These are phyloP conservation scores for Phaffia australis DNA, from an alignment of 768 basidiomycete species.

Conservation along the genomic window DNA sequence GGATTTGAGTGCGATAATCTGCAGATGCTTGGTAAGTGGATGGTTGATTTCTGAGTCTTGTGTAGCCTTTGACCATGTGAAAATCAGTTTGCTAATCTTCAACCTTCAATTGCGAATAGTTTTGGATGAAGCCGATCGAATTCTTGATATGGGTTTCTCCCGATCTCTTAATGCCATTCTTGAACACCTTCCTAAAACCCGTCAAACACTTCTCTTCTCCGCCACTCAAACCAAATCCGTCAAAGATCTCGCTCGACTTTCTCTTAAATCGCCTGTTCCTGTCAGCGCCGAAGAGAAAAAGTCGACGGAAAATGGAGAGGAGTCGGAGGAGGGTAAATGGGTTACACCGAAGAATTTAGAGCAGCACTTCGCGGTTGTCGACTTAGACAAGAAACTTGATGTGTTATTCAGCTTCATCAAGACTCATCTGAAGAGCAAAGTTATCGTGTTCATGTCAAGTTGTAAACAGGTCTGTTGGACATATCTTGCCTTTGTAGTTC, in stretches of 20 bases:
- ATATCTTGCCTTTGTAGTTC: not conserved
- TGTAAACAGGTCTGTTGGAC: slow-evolving; percentile 63
- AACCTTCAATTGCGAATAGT: slow-evolving; percentile 43
- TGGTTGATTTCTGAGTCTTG: not conserved
- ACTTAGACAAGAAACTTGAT: slow-evolving; percentile 79
- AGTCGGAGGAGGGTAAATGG: too few species aligned
- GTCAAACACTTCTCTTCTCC: slow-evolving; percentile 92
- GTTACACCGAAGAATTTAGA: slow-evolving; percentile 64
- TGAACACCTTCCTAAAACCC: slow-evolving; percentile 63
- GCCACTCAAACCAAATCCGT: slow-evolving; percentile 91
- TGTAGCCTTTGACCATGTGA: not conserved
- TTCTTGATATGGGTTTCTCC: slow-evolving; percentile 92
- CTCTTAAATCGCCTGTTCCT: slow-evolving; percentile 66
- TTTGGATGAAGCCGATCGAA: slow-evolving; percentile 91
- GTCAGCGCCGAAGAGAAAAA: slow-evolving; percentile 47
- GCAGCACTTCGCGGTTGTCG: slow-evolving; percentile 75
- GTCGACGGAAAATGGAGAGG: slow-evolving; percentile 26
- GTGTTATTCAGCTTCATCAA: slow-evolving; percentile 90
- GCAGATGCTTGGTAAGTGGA: slow-evolving; percentile 67
- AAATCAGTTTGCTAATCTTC: not conserved
- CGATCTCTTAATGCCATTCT: slow-evolving; percentile 79
- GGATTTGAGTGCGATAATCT: slow-evolving; percentile 85
- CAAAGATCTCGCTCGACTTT: slow-evolving; percentile 65
- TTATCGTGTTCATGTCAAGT: slow-evolving; percentile 84
- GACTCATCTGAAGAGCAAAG: slow-evolving; percentile 79